Evolutionary conservation across 129 eudicot species (phyloP).

Genomic region (Lactuca sativa): DNA sequence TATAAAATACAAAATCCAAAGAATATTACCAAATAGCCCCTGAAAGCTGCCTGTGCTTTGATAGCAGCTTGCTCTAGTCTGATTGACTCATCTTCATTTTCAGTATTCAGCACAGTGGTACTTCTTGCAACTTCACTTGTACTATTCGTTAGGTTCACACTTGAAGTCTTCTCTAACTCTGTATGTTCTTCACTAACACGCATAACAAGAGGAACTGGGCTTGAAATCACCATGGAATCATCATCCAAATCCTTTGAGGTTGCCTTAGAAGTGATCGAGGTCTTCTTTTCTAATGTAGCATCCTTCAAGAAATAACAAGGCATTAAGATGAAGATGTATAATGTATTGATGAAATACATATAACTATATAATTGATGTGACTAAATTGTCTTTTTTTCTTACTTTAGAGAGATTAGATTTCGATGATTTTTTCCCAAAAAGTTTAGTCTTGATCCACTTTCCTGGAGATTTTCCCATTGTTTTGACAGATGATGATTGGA

Average conservation of each 20-base stretch:
- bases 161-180: conserved; percentile 37
- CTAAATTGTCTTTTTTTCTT: conserved; percentile 19
- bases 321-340: conserved; percentile 11
- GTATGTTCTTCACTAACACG: conserved; percentile 29
- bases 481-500: conserved; percentile 7
- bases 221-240: conserved; percentile 49
- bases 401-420: conserved; percentile 61
- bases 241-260: conserved; percentile 40
- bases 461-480: conserved; percentile 74
- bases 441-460: conserved; percentile 76
- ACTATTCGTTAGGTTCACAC: conserved; percentile 34
- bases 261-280: conserved; percentile 40
- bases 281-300: conserved; percentile 44
- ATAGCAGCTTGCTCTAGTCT: conserved; percentile 73
- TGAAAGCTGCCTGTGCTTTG: conserved; percentile 83
- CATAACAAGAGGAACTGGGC: conserved; percentile 38
- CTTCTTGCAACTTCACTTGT: conserved; percentile 35
- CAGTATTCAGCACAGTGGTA: conserved; percentile 14
- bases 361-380: neutral
- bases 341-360: neutral
- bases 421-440: conserved; percentile 68
- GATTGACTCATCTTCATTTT: conserved; percentile 46
- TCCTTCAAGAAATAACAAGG: conserved; percentile 46
- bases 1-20: neutral
- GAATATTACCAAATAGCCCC: conserved; percentile 85